These are phyloP conservation scores for Cetraspora pellucida DNA, from an alignment of 192 early-diverging fungal genomes.

Conservation along the genomic window DNA sequence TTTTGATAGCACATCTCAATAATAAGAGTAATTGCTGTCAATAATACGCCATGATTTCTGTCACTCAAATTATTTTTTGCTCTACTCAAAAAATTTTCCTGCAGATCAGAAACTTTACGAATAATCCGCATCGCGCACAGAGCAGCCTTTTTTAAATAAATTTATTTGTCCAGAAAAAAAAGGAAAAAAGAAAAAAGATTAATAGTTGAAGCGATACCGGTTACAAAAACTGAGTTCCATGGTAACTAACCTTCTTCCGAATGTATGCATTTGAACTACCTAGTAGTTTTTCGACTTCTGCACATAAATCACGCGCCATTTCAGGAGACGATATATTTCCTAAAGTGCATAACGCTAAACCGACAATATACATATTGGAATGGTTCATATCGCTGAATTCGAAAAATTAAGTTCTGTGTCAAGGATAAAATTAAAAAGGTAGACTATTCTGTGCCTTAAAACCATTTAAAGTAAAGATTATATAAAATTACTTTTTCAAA, in stretches of 20 bases:
- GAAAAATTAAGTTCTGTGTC: slow-evolving; percentile 24
- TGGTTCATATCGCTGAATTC: slow-evolving; percentile 87
- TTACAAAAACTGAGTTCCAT: neutral
- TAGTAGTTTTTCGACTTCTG: slow-evolving; percentile 92
- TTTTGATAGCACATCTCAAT: slow-evolving; percentile 84
- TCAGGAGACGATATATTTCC: slow-evolving; percentile 96
- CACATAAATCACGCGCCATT: slow-evolving; percentile 91
- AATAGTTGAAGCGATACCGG: neutral
- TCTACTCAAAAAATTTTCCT: slow-evolving; percentile 79
- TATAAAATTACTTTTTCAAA: slow-evolving; percentile 81
- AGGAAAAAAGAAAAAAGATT: neutral
- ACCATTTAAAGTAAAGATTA: no score
- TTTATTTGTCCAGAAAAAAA: neutral
- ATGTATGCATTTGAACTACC: slow-evolving; percentile 91
- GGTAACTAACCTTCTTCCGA: slow-evolving; percentile 82
- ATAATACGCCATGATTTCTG: slow-evolving; percentile 93
- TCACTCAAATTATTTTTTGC: slow-evolving; percentile 81
- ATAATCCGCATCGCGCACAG: slow-evolving; percentile 90
- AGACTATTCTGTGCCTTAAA: no score
- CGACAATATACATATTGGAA: slow-evolving; percentile 94
- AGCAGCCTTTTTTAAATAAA: slow-evolving; percentile 66
- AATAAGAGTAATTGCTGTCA: slow-evolving; percentile 88
- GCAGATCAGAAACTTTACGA: slow-evolving; percentile 89
- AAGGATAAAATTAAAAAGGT: neutral
- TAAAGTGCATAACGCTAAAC: slow-evolving; percentile 93